Evolutionary conservation across 2,329 filamentous ascomycete species (phyloP).

Genomic region (Ustulina deusta): DNA sequence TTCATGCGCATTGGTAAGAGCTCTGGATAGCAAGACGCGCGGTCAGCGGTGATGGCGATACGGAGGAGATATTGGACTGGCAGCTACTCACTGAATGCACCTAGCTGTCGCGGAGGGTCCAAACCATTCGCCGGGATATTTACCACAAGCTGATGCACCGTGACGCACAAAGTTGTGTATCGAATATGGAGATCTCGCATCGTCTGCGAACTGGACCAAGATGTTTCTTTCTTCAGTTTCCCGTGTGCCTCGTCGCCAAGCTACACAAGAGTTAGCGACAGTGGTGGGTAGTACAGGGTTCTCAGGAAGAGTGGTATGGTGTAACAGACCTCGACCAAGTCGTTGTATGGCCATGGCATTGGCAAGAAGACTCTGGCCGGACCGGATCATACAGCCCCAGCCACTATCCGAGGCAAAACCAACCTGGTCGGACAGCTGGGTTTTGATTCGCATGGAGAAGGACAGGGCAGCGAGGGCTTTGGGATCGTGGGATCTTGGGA

Average conservation of each 20-base stretch:
- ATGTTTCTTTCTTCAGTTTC: conserved; percentile 74
- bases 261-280: conserved; percentile 55
- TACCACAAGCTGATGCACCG: conserved; percentile 87
- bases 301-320: background rate
- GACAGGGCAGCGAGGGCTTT: conserved; percentile 79
- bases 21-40: conserved; percentile 63
- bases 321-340: conserved; percentile 78
- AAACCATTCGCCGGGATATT: conserved; percentile 98
- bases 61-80: background rate
- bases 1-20: conserved; percentile 75
- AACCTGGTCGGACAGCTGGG: conserved; percentile 78
- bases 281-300: background rate
- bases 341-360: conserved; percentile 81
- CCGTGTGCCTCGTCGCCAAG: conserved; percentile 77
- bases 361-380: conserved; percentile 90
- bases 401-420: conserved; percentile 94
- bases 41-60: conserved; percentile 29
- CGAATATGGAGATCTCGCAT: conserved; percentile 87
- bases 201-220: conserved; percentile 87
- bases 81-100: conserved; percentile 83
- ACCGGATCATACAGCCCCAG: conserved; percentile 99
- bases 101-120: conserved; percentile 95
- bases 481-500: conserved; percentile 81
- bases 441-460: conserved; percentile 85
- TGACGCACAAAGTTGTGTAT: conserved; percentile 94